Evolutionary conservation across 352 stramenopile genomes (phyloP), one percentile per base, ranked within the genome.

Genomic region (Phytophthora fragariae): DNA sequence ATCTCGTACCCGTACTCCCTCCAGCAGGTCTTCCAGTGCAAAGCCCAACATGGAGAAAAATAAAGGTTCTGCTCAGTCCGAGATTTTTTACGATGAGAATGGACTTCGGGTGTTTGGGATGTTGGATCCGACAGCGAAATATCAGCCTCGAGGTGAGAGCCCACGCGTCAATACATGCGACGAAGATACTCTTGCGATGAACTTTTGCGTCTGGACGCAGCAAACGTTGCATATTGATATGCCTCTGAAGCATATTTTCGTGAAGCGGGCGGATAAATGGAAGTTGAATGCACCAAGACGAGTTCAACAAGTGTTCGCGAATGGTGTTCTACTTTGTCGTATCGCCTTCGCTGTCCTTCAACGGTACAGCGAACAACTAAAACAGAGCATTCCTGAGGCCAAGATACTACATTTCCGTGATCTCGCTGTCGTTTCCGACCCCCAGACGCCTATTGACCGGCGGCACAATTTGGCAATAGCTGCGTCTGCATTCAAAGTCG

Each of bases 51-150:
- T 24, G 21, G 39, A 50, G 35, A 76, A 56, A 27, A 59, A 55
- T 46, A 33, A 49, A 35, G 21, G 31, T 17, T 56, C 57, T 5
- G 53, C 53, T 31, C 49, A 71, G 10, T 55, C 68, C 9, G 55
- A 29, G 7, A 56, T 41, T 41, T 71, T 59, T 41, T 58, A 65
- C 44, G 68, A 88, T 46, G 27, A 29, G 29, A 72, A 55, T 1
- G 70, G 78, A 5, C 65, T 84, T 19, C 82, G 64, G 5, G 68
- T 82, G 14, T 85, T 80, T 63, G 64, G 68, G 9, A 84, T 84
- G 83, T 19, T 84, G 4, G 80, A 85, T 47, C 79, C 76, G 29
- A 65, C 44, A 24, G 70, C 39, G 2, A 74, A 72, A 52, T 37
- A 39, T 29, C 49, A 31, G 21, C 17, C n/a, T 53, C 6, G 2